Evolutionary conservation across 352 stramenopile genomes (phyloP).

Genomic region (Pythium folliculosum): DNA sequence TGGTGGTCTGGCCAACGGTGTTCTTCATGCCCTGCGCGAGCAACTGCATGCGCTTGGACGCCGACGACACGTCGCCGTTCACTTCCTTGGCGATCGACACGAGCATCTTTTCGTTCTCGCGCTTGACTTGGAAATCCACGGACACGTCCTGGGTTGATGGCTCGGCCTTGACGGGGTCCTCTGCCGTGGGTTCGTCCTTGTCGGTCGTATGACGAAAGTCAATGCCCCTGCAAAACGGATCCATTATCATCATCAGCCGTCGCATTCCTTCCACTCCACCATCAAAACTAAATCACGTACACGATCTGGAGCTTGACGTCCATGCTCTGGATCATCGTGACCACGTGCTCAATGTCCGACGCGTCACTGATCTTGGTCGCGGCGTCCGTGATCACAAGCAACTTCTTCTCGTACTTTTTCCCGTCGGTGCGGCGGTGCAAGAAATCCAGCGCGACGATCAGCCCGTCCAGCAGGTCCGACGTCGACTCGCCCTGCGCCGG

Average conservation of each 20-base stretch:
- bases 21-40: slow-evolving; percentile 81
- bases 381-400: slow-evolving; percentile 81
- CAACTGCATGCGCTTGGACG: slow-evolving; percentile 73
- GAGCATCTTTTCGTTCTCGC: slow-evolving; percentile 86
- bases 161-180: slow-evolving; percentile 28
- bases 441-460: slow-evolving; percentile 84
- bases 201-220: slow-evolving; percentile 65
- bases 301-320: slow-evolving; percentile 82
- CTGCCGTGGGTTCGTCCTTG: slow-evolving; percentile 12
- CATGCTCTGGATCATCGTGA: slow-evolving; percentile 78
- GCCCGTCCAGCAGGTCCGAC: slow-evolving; percentile 73
- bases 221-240: slow-evolving; percentile 46
- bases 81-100: slow-evolving; percentile 78
- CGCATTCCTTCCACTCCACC: no score
- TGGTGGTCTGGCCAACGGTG: slow-evolving; percentile 64
- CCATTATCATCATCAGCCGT: not conserved
- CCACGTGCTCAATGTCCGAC: slow-evolving; percentile 63
- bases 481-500: not conserved
- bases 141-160: slow-evolving; percentile 14
- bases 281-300: slow-evolving; percentile 52
- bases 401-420: slow-evolving; percentile 78
- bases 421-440: slow-evolving; percentile 70
- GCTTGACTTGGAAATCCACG: slow-evolving; percentile 35
- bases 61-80: slow-evolving; percentile 61
- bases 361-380: slow-evolving; percentile 59